phyloP scores from a whole-genome alignment of 148 eudicot genomes.

The Cornus florida region DNA sequence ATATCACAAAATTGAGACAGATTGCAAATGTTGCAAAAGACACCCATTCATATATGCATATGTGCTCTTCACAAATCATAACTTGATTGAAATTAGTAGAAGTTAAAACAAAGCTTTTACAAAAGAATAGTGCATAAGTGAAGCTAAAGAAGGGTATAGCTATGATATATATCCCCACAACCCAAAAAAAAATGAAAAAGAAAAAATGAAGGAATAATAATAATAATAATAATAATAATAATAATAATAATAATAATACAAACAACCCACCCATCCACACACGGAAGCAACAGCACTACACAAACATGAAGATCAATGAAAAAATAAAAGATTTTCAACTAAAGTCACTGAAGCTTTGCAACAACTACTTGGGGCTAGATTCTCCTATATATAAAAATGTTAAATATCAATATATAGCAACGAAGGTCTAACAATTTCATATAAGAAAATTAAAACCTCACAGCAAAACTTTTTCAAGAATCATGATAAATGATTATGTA shows the following conservation, averaged over 20 bases:
- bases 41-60: background rate
- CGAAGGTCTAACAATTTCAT: too few species aligned
- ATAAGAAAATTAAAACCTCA: too few species aligned
- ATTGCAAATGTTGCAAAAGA: background rate
- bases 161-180: too few species aligned
- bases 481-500: background rate
- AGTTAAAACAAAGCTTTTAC: background rate
- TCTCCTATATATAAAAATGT: background rate
- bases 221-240: too few species aligned
- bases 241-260: too few species aligned
- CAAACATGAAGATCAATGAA: background rate
- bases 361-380: background rate
- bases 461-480: too few species aligned
- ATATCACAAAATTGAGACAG: constrained; percentile 12
- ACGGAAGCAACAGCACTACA: too few species aligned
- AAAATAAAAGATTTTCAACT: background rate
- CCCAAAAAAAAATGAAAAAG: too few species aligned
- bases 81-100: background rate
- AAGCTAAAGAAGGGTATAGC: background rate
- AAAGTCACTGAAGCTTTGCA: background rate
- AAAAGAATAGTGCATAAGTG: background rate
- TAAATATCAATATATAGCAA: too few species aligned
- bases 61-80: background rate
- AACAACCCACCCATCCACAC: background rate
- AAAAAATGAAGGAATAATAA: too few species aligned